Evolutionary conservation across 139 green algal genomes (phyloP).

Genomic region (Dunaliella primolecta): DNA sequence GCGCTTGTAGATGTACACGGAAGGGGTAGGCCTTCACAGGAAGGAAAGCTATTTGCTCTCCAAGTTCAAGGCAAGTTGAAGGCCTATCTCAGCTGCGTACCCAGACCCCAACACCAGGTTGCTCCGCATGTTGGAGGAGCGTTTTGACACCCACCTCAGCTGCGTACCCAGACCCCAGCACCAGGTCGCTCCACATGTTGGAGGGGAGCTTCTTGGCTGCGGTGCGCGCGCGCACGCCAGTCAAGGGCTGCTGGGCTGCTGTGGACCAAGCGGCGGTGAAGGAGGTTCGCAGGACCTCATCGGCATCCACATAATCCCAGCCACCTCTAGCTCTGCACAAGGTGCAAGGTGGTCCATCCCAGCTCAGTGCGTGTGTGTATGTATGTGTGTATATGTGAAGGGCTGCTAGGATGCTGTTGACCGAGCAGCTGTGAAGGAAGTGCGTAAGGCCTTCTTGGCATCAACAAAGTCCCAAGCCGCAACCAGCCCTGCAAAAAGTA

Average conservation of each 20-base stretch:
- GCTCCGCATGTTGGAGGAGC: neutral
- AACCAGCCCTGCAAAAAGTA: too few species aligned
- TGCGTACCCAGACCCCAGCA: slow-evolving; percentile 23
- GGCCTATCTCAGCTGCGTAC: neutral
- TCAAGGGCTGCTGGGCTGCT: slow-evolving; percentile 2
- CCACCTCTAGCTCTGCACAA: neutral
- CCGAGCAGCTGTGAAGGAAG: too few species aligned
- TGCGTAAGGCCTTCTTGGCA: too few species aligned
- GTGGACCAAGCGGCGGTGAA: slow-evolving; percentile 19
- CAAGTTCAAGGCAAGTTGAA: too few species aligned
- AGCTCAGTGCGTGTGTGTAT: too few species aligned
- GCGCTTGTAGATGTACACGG: slow-evolving; percentile 21
- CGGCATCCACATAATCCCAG: neutral
- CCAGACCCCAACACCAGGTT: neutral
- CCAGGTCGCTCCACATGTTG: slow-evolving; percentile 17
- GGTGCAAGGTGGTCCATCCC: too few species aligned
- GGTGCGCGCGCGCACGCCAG: neutral
- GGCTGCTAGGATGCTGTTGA: too few species aligned
- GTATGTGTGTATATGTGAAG: too few species aligned
- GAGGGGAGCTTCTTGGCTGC: slow-evolving; percentile 17
- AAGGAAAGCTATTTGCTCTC: too few species aligned
- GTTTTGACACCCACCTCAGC: slow-evolving; percentile 31
- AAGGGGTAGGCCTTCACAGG: too few species aligned
- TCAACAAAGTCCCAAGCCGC: too few species aligned
- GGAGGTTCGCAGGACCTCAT: slow-evolving; percentile 18